phyloP scores from a whole-genome alignment of 2,329 filamentous ascomycete genomes.

The Thelonectria blattea region DNA sequence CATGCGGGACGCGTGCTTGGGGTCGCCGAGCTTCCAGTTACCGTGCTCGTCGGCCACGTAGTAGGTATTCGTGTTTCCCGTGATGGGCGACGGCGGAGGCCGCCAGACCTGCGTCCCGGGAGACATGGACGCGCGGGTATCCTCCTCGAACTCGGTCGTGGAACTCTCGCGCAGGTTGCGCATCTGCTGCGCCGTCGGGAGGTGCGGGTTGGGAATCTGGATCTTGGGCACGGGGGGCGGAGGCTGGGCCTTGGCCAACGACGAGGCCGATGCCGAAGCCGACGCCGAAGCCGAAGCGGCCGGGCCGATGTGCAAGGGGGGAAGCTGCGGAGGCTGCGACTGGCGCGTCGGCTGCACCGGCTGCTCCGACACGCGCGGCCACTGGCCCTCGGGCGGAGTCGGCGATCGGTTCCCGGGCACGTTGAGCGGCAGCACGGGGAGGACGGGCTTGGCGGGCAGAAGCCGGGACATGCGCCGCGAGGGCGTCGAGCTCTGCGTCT shows the following conservation, averaged over 20 bases:
- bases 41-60: conserved; percentile 60
- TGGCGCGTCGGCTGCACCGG: conserved; percentile 12
- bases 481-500: conserved; percentile 26
- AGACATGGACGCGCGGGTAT: conserved; percentile 47
- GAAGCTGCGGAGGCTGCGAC: conserved; percentile 20
- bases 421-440: conserved; percentile 41
- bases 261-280: no score
- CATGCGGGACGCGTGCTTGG: conserved; percentile 38
- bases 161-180: conserved; percentile 48
- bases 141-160: conserved; percentile 60
- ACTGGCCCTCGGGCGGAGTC: conserved; percentile 22
- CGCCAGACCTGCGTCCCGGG: conserved; percentile 56
- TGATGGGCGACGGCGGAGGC: conserved; percentile 54
- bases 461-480: conserved; percentile 49
- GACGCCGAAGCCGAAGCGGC: conserved; percentile 25
- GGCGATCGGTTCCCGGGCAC: conserved; percentile 27
- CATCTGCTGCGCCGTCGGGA: conserved; percentile 6
- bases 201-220: conserved; percentile 34
- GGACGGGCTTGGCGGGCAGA: conserved; percentile 53
- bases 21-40: conserved; percentile 59
- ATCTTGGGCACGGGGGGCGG: conserved; percentile 38
- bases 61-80: conserved; percentile 52
- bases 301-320: conserved; percentile 20
- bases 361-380: conserved; percentile 19
- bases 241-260: conserved; percentile 15